A percentile compares a stretch with the other conserved stretches of the same genome.
These are phyloP conservation scores for Sporisorium iseilematis-ciliati DNA, from an alignment of 1,284 basidiomycete genomes.

Conservation along the genomic window DNA sequence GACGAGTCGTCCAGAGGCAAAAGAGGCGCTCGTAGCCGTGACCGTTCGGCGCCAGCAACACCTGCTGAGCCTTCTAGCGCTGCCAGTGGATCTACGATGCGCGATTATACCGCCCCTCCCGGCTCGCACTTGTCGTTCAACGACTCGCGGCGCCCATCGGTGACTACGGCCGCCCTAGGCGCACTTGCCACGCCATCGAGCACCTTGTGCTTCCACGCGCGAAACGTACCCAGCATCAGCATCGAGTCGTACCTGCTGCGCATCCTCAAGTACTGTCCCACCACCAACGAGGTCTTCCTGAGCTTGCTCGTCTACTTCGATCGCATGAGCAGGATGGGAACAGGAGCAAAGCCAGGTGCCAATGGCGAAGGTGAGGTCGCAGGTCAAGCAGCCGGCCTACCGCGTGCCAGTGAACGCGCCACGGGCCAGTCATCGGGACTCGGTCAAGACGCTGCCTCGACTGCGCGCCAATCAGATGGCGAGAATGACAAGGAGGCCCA, in stretches of 20 bases:
- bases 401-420: slow-evolving; percentile 41
- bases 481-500: slow-evolving; percentile 10
- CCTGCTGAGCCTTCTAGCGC: slow-evolving; percentile 11
- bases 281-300: slow-evolving; percentile 97
- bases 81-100: slow-evolving; percentile 1
- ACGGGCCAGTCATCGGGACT: slow-evolving; percentile 12
- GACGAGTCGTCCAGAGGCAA: slow-evolving; percentile 31
- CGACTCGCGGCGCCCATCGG: slow-evolving; percentile 54
- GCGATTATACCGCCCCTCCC: slow-evolving; percentile 28
- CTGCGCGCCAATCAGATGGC: slow-evolving; percentile 14
- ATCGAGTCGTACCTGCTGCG: slow-evolving; percentile 94
- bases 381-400: slow-evolving; percentile 53
- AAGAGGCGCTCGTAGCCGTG: slow-evolving; percentile 30
- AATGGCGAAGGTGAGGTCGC: slow-evolving; percentile 48
- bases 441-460: neutral
- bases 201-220: slow-evolving; percentile 91
- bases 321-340: slow-evolving; percentile 78
- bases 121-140: slow-evolving; percentile 53
- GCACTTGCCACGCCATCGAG: slow-evolving; percentile 84
- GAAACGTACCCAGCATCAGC: slow-evolving; percentile 92
- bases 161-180: slow-evolving; percentile 81
- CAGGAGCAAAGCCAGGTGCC: slow-evolving; percentile 57
- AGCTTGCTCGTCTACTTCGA: slow-evolving; percentile 96
- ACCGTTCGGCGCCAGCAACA: slow-evolving; percentile 30
- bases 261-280: slow-evolving; percentile 97